Percentiles rank a stretch among this genome's conserved stretches.
Evolutionary conservation across 2,329 filamentous ascomycete genomes (phyloP).

Genomic region (Ascochyta pisi): DNA sequence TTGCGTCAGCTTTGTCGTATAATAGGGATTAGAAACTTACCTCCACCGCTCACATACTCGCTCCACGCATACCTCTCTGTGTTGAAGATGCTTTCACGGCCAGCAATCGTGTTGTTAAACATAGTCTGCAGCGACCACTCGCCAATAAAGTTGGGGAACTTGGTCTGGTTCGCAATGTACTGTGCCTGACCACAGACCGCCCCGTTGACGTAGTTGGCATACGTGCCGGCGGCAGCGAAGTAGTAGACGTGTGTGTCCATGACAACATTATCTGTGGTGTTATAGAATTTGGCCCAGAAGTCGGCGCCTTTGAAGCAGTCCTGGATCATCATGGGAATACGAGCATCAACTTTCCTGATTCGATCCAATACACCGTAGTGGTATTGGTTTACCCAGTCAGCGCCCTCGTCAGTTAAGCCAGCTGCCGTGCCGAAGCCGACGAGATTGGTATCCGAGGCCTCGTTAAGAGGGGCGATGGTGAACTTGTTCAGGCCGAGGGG

Average conservation of each 20-base stretch:
- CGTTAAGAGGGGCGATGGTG: constrained; percentile 48
- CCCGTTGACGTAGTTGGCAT: not conserved
- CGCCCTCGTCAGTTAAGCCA: constrained; percentile 35
- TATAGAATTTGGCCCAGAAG: constrained; percentile 20
- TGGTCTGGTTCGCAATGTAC: constrained; percentile 2
- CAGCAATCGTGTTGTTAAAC: constrained; percentile 28
- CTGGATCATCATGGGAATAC: constrained; percentile 17
- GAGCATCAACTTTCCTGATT: not conserved
- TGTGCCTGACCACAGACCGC: constrained; percentile 9
- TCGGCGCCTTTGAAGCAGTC: constrained; percentile 17
- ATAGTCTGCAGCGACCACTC: constrained; percentile 10
- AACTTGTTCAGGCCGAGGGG: constrained; percentile 25
- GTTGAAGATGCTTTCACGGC: constrained; percentile 18
- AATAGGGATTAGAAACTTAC: not conserved
- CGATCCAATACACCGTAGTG: constrained; percentile 13
- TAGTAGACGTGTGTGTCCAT: constrained; percentile 18
- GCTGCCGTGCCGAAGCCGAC: constrained; percentile 37
- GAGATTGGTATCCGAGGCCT: constrained; percentile 43
- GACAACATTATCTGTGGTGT: constrained; percentile 19
- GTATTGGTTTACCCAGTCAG: constrained; percentile 42
- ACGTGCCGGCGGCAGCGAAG: constrained; percentile 22
- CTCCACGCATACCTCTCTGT: constrained; percentile 12
- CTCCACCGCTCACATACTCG: not conserved
- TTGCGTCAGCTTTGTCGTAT: not conserved
- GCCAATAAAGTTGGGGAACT: constrained; percentile 10